phyloP scores from a whole-genome alignment of 1,284 basidiomycete species.

The Cutaneotrichosporon daszewskae region DNA sequence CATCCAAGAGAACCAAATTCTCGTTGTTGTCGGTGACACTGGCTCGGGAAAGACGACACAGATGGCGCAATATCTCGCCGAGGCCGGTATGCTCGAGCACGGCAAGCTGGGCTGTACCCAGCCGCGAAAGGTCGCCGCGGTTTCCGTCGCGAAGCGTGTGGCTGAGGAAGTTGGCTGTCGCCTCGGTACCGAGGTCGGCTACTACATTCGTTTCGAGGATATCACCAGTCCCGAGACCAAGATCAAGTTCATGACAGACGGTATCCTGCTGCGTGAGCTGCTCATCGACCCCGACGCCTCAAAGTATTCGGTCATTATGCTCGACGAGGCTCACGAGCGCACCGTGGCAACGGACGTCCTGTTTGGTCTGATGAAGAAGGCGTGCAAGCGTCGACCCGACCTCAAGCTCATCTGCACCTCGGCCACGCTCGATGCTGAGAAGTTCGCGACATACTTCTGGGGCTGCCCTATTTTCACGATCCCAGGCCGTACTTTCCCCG shows the following conservation, averaged over 20 bases:
- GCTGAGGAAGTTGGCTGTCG: conserved; percentile 96
- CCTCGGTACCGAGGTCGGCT: conserved; percentile 94
- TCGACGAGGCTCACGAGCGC: conserved; percentile 98
- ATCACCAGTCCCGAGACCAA: conserved; percentile 94
- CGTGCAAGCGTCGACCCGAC: conserved; percentile 86
- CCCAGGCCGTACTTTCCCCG: conserved; percentile 95
- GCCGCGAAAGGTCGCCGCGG: conserved; percentile 95
- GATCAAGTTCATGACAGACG: conserved; percentile 99
- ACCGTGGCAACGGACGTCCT: conserved; percentile 97
- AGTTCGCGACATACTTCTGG: conserved; percentile 98
- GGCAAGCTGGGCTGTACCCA: conserved; percentile 95
- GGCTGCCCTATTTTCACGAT: conserved; percentile 99
- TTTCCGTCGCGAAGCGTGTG: conserved; percentile 99
- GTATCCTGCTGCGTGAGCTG: conserved; percentile 96
- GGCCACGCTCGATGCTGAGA: conserved; percentile 97
- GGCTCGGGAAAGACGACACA: conserved; percentile 91
- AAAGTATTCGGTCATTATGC: conserved; percentile 91
- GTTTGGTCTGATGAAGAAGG: conserved; percentile 94
- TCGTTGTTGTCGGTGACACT: conserved; percentile 89
- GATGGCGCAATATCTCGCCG: conserved; percentile 89
- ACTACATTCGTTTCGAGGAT: conserved; percentile 98
- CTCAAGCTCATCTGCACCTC: conserved; percentile 97
- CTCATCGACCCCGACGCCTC: conserved; percentile 90
- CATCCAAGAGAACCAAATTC: conserved; percentile 89
- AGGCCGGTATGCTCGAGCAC: conserved; percentile 76